Evolutionary conservation across 345 rosid species (phyloP).

Genomic region (Salix purpurea): DNA sequence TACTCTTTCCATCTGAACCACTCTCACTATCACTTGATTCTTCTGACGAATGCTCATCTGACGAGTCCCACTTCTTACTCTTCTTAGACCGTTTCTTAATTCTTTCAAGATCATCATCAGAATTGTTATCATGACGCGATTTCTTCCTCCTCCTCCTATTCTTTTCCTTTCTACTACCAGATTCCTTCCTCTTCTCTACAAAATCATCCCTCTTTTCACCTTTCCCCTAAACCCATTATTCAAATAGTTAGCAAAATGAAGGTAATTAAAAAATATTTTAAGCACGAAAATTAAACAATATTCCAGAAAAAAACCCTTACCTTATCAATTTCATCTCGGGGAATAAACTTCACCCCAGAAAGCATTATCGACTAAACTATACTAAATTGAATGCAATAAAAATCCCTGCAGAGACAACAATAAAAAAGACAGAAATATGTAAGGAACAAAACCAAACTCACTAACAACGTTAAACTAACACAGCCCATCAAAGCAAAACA

Average conservation of each 20-base stretch:
- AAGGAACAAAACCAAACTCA: too few relatives aligned
- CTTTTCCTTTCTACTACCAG: conserved; percentile 34
- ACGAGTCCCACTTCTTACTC: conserved; percentile 64
- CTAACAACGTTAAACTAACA: too few relatives aligned
- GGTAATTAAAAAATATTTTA: too few relatives aligned
- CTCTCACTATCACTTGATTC: conserved; percentile 18
- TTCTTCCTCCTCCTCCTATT: conserved; percentile 30
- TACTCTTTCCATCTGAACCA: conserved; percentile 16
- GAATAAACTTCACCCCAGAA: conserved; percentile 64
- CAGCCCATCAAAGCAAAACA: too few relatives aligned
- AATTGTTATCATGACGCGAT: conserved; percentile 17
- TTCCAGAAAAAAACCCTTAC: too few relatives aligned
- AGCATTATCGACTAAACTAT: conserved; percentile 36
- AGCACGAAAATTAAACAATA: too few relatives aligned
- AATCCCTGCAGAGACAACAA: too few relatives aligned
- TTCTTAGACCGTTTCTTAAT: conserved; percentile 37
- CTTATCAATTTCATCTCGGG: conserved; percentile 12
- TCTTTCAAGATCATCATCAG: conserved; percentile 49
- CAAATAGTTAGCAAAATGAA: too few relatives aligned
- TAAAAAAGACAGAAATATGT: too few relatives aligned
- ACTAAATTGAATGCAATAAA: too few relatives aligned
- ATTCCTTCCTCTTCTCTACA: conserved; percentile 22
- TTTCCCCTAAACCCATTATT: conserved; percentile 25
- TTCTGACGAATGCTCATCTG: conserved; percentile 41
- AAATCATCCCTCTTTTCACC: conserved; percentile 25